Evolutionary conservation across 139 green algal genomes (phyloP), one percentile per base, ranked within the genome.

Genomic region (Chara braunii): DNA sequence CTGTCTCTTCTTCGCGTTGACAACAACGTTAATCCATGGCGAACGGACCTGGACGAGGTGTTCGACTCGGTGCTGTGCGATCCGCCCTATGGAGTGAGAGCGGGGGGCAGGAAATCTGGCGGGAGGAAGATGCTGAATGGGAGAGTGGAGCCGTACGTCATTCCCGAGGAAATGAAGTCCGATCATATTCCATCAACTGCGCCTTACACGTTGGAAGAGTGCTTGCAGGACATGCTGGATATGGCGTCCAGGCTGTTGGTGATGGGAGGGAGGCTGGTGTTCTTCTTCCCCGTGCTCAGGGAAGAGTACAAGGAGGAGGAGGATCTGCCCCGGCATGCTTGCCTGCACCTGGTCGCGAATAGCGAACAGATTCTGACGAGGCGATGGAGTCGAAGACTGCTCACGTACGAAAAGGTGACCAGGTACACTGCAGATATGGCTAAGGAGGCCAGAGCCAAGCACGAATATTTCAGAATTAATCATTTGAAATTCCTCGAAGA

Each of bases 61-160:
- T 81, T 96, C 51, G 80, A 95, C 56, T 83, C 82, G 29, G 80
- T 97, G 11, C 59, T 97, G 8, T 88, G 86, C 31, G 91, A 97
- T 74, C 91, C 91, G 2, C 91, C 91, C 0, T 97, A 97, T 60
- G 91, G 91, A 29, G 89, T 97, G 33, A 80, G 91, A 14, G 91
- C 90, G 14, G 92, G 92, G 0, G 91, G 85, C n/a, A 74, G 80
- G 28, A 97, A 96, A 77, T 79, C 54, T 11, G 75, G 70, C 14
- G 31, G 74, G 14, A 18, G 58, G 22, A 80, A 79, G 43, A n/a
- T 79, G 26, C 55, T 72, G 11, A 52, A 51, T 11, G 70, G 62
- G 23, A 42, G 7, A 7, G 18, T 24, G 3, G 48, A 68, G 1
- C 26, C 18, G 22, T 70, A 81, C 35, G 22, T 68, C 1, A 63